Percentiles rank a stretch among this genome's conserved stretches.
Evolutionary conservation across 345 rosid species (phyloP).

Genomic region (Linum usitatissimum): DNA sequence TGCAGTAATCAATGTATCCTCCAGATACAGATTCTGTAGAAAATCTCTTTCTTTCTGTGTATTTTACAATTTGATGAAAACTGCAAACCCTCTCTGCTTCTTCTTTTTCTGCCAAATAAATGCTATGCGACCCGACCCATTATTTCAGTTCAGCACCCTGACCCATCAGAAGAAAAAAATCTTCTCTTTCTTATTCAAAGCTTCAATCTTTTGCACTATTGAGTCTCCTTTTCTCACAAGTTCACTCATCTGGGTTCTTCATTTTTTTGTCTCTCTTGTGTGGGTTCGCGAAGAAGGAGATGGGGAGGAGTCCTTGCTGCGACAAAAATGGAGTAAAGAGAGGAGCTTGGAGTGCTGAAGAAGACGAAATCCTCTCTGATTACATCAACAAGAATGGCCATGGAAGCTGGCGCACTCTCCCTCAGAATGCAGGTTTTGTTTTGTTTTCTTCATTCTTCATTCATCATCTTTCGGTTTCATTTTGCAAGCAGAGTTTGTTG

Average conservation of each 20-base stretch:
- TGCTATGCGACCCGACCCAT: too few species aligned
- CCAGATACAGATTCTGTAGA: too few species aligned
- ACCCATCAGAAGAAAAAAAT: too few species aligned
- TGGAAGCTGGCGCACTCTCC: slow-evolving; percentile 85
- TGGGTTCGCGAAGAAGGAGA: slow-evolving; percentile 13
- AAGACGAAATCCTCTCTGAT: slow-evolving; percentile 56
- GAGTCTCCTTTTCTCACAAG: neutral
- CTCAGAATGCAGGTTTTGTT: slow-evolving; percentile 57
- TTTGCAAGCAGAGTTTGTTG: neutral
- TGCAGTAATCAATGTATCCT: too few species aligned
- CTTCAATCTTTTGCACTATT: neutral
- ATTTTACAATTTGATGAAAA: too few species aligned
- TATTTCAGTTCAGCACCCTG: too few species aligned
- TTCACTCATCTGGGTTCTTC: too few species aligned
- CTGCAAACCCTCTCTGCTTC: too few species aligned
- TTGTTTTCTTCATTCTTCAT: neutral
- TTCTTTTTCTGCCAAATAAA: too few species aligned
- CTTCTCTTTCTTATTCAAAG: neutral
- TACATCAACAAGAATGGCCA: slow-evolving; percentile 71
- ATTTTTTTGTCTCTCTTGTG: too few species aligned
- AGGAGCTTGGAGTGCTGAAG: slow-evolving; percentile 91
- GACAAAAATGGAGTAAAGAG: slow-evolving; percentile 67
- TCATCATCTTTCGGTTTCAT: neutral
- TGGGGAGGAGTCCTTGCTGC: slow-evolving; percentile 85
- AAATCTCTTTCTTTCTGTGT: too few species aligned